Evolutionary conservation across 345 rosid species (phyloP).

Genomic region (Corchorus capsularis): DNA sequence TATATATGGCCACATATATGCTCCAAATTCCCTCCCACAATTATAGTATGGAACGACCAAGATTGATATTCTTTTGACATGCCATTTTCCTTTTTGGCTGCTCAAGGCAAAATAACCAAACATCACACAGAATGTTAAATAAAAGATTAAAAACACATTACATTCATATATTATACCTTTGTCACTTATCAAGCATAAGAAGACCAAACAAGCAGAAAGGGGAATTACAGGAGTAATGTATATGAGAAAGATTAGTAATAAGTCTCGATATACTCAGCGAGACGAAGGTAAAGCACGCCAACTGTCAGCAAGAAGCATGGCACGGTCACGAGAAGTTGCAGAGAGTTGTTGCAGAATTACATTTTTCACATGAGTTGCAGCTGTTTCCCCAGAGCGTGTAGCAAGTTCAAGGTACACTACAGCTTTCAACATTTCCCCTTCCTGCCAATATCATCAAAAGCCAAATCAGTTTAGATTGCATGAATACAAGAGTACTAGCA

Average conservation of each 20-base stretch:
- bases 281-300: slow-evolving; percentile 57
- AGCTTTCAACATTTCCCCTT: slow-evolving; percentile 75
- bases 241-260: not conserved
- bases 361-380: slow-evolving; percentile 71
- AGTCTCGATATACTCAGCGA: slow-evolving; percentile 25
- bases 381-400: slow-evolving; percentile 75
- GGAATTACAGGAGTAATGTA: not conserved
- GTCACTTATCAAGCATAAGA: not conserved
- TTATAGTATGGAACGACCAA: too few relatives aligned
- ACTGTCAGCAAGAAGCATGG: slow-evolving; percentile 53
- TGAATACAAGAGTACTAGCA: not conserved
- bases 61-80: too few relatives aligned
- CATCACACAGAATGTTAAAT: too few relatives aligned
- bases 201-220: not conserved
- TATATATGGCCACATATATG: too few relatives aligned
- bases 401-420: slow-evolving; percentile 90
- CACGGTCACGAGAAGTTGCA: slow-evolving; percentile 49
- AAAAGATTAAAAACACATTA: too few relatives aligned
- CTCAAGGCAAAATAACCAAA: too few relatives aligned
- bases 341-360: slow-evolving; percentile 73
- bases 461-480: slow-evolving; percentile 10
- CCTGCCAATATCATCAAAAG: slow-evolving; percentile 45
- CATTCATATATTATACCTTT: not conserved
- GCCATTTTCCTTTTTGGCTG: too few relatives aligned
- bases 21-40: too few relatives aligned